phyloP scores from a whole-genome alignment of 2,329 filamentous ascomycete species.

The Trichophyton simii region DNA sequence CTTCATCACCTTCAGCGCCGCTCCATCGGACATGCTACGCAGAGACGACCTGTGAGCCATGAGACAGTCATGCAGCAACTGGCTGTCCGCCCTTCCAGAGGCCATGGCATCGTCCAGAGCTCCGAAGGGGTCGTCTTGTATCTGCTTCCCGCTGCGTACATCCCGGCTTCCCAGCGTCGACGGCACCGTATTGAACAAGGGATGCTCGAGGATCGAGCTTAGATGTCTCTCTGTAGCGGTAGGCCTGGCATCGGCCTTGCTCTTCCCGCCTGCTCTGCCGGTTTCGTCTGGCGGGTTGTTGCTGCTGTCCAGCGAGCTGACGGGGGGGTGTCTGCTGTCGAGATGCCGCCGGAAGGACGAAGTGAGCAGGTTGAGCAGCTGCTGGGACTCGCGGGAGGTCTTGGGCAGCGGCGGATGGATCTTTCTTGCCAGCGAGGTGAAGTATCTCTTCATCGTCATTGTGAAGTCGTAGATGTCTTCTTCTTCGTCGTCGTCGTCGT shows the following conservation, averaged over 20 bases:
- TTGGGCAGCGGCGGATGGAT: constrained; percentile 42
- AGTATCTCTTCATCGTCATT: constrained; percentile 11
- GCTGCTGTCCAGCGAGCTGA: constrained; percentile 3
- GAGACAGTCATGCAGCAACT: constrained; percentile 21
- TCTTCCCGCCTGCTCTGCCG: constrained; percentile 14
- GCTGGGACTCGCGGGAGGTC: constrained; percentile 45
- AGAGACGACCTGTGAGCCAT: constrained; percentile 23
- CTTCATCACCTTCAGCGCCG: constrained; percentile 21
- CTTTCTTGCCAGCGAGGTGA: constrained; percentile 41
- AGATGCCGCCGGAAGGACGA: constrained; percentile 52
- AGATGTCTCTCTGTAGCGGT: constrained; percentile 27
- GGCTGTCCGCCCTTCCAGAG: constrained; percentile 23
- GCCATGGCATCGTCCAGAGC: constrained; percentile 29
- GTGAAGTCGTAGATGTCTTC: background rate
- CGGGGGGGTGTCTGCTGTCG: constrained; percentile 43
- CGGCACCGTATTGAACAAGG: constrained; percentile 30
- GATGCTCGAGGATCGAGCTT: constrained; percentile 29
- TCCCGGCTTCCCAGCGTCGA: constrained; percentile 12
- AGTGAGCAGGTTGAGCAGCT: constrained; percentile 48
- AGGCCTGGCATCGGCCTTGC: background rate
- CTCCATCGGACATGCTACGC: constrained; percentile 7
- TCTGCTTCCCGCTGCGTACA: constrained; percentile 6
- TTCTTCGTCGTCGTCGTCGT: background rate
- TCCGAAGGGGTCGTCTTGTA: constrained; percentile 21
- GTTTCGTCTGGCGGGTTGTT: constrained; percentile 8